Evolutionary conservation across 1,284 basidiomycete species (phyloP).

Genomic region (Neonothopanus nambi): DNA sequence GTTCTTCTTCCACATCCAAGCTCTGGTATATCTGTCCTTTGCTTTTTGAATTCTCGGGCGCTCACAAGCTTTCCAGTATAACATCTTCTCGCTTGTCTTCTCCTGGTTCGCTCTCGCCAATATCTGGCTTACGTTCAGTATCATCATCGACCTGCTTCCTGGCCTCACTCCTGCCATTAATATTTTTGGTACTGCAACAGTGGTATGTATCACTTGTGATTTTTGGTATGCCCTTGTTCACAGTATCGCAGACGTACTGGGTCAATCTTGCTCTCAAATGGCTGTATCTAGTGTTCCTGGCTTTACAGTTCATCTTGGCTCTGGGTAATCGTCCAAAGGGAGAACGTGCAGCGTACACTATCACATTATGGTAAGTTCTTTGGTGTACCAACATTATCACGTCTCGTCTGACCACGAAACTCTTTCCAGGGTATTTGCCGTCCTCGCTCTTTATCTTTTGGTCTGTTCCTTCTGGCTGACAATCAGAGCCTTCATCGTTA

Average conservation of each 20-base stretch:
- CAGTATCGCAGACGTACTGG: slow-evolving; percentile 76
- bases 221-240: not conserved
- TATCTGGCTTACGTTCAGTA: slow-evolving; percentile 93
- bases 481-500: slow-evolving; percentile 71
- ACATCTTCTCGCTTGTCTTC: slow-evolving; percentile 79
- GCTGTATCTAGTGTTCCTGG: slow-evolving; percentile 87
- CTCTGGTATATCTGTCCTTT: slow-evolving; percentile 55
- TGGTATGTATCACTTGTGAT: slow-evolving; percentile 48
- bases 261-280: slow-evolving; percentile 83
- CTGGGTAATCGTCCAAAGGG: slow-evolving; percentile 96
- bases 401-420: not conserved
- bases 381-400: not conserved
- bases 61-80: slow-evolving; percentile 51
- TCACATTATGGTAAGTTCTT: slow-evolving; percentile 71
- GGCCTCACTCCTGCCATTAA: slow-evolving; percentile 47
- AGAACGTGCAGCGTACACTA: slow-evolving; percentile 79
- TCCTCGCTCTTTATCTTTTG: slow-evolving; percentile 79
- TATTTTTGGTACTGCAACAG: slow-evolving; percentile 65
- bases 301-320: slow-evolving; percentile 89
- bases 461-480: slow-evolving; percentile 87
- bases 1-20: slow-evolving; percentile 96
- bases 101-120: slow-evolving; percentile 94
- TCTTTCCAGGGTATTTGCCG: slow-evolving; percentile 67
- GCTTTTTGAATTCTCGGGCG: not conserved
- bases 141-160: slow-evolving; percentile 91